phyloP scores from a whole-genome alignment of 2,329 filamentous ascomycete genomes.

The Hortaea sp. region DNA sequence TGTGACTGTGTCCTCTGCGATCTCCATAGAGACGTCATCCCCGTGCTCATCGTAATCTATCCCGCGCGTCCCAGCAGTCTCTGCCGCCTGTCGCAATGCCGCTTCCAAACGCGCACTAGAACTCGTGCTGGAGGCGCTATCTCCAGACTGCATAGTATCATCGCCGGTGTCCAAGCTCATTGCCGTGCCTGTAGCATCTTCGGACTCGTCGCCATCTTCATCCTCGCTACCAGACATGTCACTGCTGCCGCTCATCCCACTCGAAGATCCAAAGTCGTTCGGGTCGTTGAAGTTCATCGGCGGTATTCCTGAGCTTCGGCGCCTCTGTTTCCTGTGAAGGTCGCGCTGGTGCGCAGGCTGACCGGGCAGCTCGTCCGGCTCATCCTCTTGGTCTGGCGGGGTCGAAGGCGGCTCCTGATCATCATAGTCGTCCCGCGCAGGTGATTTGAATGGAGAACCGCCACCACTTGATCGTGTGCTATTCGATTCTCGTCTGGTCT shows the following conservation, averaged over 20 bases:
- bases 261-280: slow-evolving; percentile 62
- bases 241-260: slow-evolving; percentile 58
- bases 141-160: slow-evolving; percentile 29
- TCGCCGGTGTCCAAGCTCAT: slow-evolving; percentile 63
- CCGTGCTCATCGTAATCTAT: slow-evolving; percentile 49
- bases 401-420: slow-evolving; percentile 52
- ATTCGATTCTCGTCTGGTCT: slow-evolving; percentile 62
- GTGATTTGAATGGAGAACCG: slow-evolving; percentile 24
- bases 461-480: slow-evolving; percentile 29
- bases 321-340: slow-evolving; percentile 50
- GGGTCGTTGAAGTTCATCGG: slow-evolving; percentile 55
- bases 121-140: slow-evolving; percentile 43
- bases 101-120: slow-evolving; percentile 69
- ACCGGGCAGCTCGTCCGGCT: slow-evolving; percentile 39
- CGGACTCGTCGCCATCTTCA: slow-evolving; percentile 37
- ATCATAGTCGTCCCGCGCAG: slow-evolving; percentile 34
- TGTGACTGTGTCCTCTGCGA: slow-evolving; percentile 58
- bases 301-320: slow-evolving; percentile 58
- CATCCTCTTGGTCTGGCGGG: slow-evolving; percentile 49
- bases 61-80: slow-evolving; percentile 62
- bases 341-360: slow-evolving; percentile 58
- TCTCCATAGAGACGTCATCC: slow-evolving; percentile 40
- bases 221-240: slow-evolving; percentile 34
- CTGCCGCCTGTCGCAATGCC: slow-evolving; percentile 63
- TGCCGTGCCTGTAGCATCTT: slow-evolving; percentile 64